Evolutionary conservation across 176 grass and related monocot genomes (phyloP), one percentile per base, ranked within the genome.

Genomic region (Rhynchospora breviuscula): DNA sequence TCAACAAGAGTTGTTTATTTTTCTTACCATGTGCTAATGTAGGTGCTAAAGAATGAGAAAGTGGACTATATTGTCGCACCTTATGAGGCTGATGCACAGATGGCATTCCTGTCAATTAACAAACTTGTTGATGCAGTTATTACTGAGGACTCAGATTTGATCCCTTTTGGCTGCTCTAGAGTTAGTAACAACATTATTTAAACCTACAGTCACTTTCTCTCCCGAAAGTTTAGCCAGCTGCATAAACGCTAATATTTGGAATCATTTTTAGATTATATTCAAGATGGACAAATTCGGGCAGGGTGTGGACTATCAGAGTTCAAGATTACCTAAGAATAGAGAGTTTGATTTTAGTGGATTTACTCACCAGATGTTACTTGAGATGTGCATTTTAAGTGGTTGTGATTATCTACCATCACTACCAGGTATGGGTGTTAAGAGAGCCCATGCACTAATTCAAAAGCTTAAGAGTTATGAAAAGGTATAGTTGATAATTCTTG

Each of bases 211-310:
- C 54, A 52, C 35, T 80, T 83, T 12, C 48, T 73, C 79, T 64
- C 15, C 29, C 12, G 31, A 48, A 72, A 15, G 6, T 78, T 63
- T 85, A 64, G 17, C 78, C 43, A 7, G 6, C 19, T 81, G 61
- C n/a, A 77, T 71, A 63, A 17, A 59, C 86, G 46, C 56, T 84
- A 74, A 84, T 57, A 54, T 35, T 74, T 74, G 10, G 33, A 78
- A 54, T 79, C 21, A n/a, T 58, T 90, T 87, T 61, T 59, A 98
- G 95, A 94, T 98, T 87, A 93, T 98, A 85, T 98, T 98, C 85
- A 98, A 98, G 79, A 94, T 98, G 95, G 95, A 98, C 87, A 98
- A 93, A 90, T 98, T 90, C 85, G 95, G 95, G 59, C 92, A 98
- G 82, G 95, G 95, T 48, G 92, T 98, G 63, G 95, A 98, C 79